phyloP scores from a whole-genome alignment of 345 rosid species.

The Raphanus raphanistrum region DNA sequence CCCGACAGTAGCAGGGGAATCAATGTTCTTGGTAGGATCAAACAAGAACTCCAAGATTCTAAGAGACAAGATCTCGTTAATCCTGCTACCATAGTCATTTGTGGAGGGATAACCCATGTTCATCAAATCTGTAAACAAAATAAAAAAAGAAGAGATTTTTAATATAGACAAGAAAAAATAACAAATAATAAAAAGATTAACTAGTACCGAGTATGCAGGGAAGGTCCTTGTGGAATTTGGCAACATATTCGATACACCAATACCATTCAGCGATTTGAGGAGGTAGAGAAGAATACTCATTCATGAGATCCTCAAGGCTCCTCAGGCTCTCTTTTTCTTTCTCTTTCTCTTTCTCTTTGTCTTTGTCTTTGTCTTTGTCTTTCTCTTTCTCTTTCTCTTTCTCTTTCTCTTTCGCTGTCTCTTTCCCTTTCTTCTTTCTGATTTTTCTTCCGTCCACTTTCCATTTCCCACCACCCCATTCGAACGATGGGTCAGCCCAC shows the following conservation, averaged over 20 bases:
- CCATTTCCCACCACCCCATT: too few species aligned
- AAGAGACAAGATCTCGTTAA: conserved; percentile 33
- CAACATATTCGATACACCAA: conserved; percentile 38
- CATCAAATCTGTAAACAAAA: conserved; percentile 36
- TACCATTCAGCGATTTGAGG: conserved; percentile 31
- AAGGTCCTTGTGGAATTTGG: conserved; percentile 29
- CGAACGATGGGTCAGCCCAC: too few species aligned
- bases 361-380: too few species aligned
- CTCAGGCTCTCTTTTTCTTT: too few species aligned
- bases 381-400: too few species aligned
- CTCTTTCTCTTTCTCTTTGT: too few species aligned
- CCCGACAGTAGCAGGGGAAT: neutral
- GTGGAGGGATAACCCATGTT: conserved; percentile 22
- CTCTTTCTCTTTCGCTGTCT: too few species aligned
- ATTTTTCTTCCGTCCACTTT: too few species aligned
- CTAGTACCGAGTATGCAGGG: conserved; percentile 26
- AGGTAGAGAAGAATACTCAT: conserved; percentile 25
- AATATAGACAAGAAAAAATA: neutral
- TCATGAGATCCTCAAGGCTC: conserved; percentile 27
- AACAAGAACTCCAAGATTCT: conserved; percentile 35
- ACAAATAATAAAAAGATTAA: neutral
- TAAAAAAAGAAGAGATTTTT: neutral
- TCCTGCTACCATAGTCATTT: conserved; percentile 28
- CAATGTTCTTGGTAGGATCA: conserved; percentile 4
- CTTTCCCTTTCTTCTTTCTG: too few species aligned